phyloP scores from a whole-genome alignment of 176 grass and related monocot species.

The Oryza meyeriana region DNA sequence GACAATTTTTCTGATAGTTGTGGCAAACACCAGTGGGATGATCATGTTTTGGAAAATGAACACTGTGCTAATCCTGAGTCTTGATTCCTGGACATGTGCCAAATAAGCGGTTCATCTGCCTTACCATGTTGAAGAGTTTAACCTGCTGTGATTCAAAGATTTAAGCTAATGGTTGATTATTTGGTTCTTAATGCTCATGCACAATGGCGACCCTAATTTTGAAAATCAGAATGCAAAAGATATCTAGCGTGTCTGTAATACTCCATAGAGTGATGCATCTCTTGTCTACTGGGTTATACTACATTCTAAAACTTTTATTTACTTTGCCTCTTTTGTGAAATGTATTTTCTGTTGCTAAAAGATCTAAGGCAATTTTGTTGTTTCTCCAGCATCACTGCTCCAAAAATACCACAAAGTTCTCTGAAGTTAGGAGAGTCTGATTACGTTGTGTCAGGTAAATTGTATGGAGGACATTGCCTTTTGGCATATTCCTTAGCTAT shows the following conservation, averaged over 20 bases:
- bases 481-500: conserved; percentile 8
- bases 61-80: background rate
- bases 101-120: background rate
- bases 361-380: conserved; percentile 2
- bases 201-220: conserved; percentile 1
- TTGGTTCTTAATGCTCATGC: background rate
- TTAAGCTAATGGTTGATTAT: background rate
- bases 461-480: background rate
- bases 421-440: conserved; percentile 80
- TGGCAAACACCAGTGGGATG: background rate
- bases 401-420: conserved; percentile 73
- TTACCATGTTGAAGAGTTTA: background rate
- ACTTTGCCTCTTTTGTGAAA: background rate
- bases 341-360: conserved; percentile 12
- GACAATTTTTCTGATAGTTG: background rate
- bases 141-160: background rate
- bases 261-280: background rate
- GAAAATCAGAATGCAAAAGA: background rate
- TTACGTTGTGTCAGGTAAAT: conserved; percentile 77
- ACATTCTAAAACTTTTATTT: conserved; percentile 1
- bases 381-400: conserved; percentile 77
- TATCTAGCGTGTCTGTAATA: background rate
- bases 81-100: background rate
- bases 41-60: background rate
- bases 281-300: background rate